These are phyloP conservation scores for Alternaria sp. DNA, from an alignment of 2,329 filamentous ascomycete genomes.

Conservation along the genomic window DNA sequence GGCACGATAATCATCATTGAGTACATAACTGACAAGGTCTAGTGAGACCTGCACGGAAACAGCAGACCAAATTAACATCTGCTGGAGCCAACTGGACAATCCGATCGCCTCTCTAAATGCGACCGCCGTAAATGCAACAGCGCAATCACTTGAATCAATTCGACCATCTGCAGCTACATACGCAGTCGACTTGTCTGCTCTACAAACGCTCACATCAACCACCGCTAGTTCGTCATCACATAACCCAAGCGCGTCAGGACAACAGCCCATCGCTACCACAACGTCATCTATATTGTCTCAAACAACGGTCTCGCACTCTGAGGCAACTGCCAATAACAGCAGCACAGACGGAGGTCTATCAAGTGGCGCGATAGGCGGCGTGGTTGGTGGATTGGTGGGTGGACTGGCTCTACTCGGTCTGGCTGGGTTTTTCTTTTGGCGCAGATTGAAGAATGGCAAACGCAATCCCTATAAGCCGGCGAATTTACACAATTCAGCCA, in stretches of 20 bases:
- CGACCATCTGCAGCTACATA: slow-evolving; percentile 19
- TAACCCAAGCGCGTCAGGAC: not conserved
- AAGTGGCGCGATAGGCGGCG: slow-evolving; percentile 33
- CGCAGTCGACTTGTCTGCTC: slow-evolving; percentile 13
- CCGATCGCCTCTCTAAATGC: slow-evolving; percentile 19
- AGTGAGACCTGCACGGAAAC: slow-evolving; percentile 17
- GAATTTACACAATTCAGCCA: not conserved
- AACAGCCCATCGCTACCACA: not conserved
- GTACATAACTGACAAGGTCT: slow-evolving; percentile 10
- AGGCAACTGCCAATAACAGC: not conserved
- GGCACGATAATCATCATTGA: not conserved
- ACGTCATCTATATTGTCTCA: not conserved
- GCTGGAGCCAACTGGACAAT: slow-evolving; percentile 30
- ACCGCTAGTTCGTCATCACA: not conserved
- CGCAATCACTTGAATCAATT: slow-evolving; percentile 26
- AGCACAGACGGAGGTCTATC: slow-evolving; percentile 7
- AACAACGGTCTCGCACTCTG: not conserved
- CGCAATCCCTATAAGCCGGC: not conserved
- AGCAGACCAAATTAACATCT: slow-evolving; percentile 35
- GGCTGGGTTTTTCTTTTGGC: slow-evolving; percentile 22
- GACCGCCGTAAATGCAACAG: slow-evolving; percentile 26
- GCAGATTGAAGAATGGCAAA: slow-evolving; percentile 5
- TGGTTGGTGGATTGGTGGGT: slow-evolving; percentile 27
- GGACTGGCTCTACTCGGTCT: slow-evolving; percentile 27
- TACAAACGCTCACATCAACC: slow-evolving; percentile 14